Percentiles rank a stretch among this genome's conserved stretches.
These are phyloP conservation scores for Paecilomyces niveus DNA, from an alignment of 2,329 filamentous ascomycete genomes.

Conservation along the genomic window DNA sequence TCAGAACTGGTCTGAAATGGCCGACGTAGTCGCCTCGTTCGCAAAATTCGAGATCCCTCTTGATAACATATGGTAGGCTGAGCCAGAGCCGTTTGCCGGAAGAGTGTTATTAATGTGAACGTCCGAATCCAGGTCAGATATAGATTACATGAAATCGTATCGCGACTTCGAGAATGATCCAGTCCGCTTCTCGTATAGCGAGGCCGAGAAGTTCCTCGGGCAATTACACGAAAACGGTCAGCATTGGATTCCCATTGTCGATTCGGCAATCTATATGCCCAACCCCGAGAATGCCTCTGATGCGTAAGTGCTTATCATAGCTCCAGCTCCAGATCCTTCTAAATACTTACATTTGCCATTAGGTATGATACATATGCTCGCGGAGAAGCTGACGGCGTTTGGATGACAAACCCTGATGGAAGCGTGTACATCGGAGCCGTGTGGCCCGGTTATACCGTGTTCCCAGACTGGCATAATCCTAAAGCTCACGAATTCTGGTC, in stretches of 20 bases:
- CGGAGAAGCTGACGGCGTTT: constrained; percentile 43
- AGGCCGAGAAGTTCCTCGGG: constrained; percentile 46
- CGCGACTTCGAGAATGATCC: constrained; percentile 54
- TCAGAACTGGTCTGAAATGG: constrained; percentile 60
- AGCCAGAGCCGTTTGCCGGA: background rate
- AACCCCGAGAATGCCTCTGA: constrained; percentile 63
- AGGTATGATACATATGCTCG: constrained; percentile 47
- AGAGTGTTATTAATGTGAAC: background rate
- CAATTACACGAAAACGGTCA: constrained; percentile 48
- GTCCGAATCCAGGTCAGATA: constrained; percentile 29
- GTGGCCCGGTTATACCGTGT: constrained; percentile 56
- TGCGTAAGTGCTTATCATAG: constrained; percentile 39
- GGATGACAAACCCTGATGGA: constrained; percentile 49
- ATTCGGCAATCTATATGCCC: constrained; percentile 62
- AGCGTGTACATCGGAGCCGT: constrained; percentile 49
- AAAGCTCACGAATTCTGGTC: constrained; percentile 56
- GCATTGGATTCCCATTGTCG: constrained; percentile 56
- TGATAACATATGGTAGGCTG: constrained; percentile 40
- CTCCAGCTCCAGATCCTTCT: background rate
- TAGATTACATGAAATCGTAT: constrained; percentile 54
- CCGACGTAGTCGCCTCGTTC: constrained; percentile 50
- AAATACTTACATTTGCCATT: constrained; percentile 18
- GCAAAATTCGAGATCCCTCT: constrained; percentile 51
- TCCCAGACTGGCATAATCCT: constrained; percentile 54
- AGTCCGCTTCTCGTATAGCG: constrained; percentile 43